Evolutionary conservation across 108 stramenopile genomes (phyloP), one percentile per base, ranked within the genome.

Genomic region (Cyclotella choctawhatcheeana): DNA sequence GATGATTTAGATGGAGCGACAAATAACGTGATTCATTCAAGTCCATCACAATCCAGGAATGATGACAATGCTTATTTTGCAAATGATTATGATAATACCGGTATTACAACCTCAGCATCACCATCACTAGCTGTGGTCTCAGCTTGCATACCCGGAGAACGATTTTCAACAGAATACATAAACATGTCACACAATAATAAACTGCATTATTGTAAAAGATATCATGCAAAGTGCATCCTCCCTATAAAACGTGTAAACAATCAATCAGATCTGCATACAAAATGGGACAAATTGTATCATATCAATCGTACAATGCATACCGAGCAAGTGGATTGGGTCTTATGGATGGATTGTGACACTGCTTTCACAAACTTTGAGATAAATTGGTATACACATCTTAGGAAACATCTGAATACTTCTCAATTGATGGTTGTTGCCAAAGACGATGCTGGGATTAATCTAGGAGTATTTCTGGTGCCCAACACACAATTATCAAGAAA

Each of bases 341-440:
- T 73, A 20, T 73, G 71, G 71, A 54, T 73, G 43, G 71, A 73
- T 26, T 73, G 71, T 37, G 71, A 73, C 64, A 62, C 71, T 5
- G 71, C 71, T 27, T 73, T 73, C 62, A 73, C 71, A 43, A 73
- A 73, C 53, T 63, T 64, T 62, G 71, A 73, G 17, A 64, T 73
- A 12, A 27, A 73, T 73, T 73, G 71, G 71, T 27, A 59, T 10
- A 54, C 14, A 1, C 71, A 73, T 37, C 30, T 73, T 2, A 31
- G 35, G 10, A 10, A 18, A 14, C 32, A 61, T 50, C 35, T 73
- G 5, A 63, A 73, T 7, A 25, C 21, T 18, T 73, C 61, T 21
- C 58, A 62, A 40, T 45, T 73, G 3, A 51, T 73, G 37, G 17
- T 64, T 13, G 71, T 59, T 2, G 44, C 71, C 0, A 64, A 62